Evolutionary conservation across 1,284 basidiomycete species (phyloP).

Genomic region (Pseudozyma hubeiensis): DNA sequence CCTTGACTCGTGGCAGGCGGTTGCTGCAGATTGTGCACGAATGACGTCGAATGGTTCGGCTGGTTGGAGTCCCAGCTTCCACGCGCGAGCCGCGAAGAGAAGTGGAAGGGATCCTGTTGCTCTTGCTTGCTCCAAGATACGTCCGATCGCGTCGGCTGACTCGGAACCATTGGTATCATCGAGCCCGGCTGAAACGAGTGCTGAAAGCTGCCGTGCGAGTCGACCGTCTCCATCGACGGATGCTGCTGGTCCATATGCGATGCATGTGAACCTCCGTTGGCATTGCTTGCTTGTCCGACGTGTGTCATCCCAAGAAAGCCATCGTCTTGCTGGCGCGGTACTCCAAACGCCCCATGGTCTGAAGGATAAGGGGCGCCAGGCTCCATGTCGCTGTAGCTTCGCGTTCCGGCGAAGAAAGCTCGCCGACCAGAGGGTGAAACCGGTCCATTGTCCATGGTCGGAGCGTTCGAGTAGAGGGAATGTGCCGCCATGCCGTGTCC

Average conservation of each 20-base stretch:
- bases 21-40: slow-evolving; percentile 31
- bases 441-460: slow-evolving; percentile 8
- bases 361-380: slow-evolving; percentile 6
- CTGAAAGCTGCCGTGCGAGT: slow-evolving; percentile 9
- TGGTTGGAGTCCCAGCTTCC: slow-evolving; percentile 53
- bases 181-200: slow-evolving; percentile 17
- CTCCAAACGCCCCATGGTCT: slow-evolving; percentile 7
- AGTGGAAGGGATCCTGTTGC: slow-evolving; percentile 32
- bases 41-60: slow-evolving; percentile 16
- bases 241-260: slow-evolving; percentile 15
- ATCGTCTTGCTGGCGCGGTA: slow-evolving; percentile 25
- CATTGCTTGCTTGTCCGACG: slow-evolving; percentile 5
- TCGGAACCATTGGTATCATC: slow-evolving; percentile 32
- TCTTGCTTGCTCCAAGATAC: slow-evolving; percentile 25
- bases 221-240: slow-evolving; percentile 5
- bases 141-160: slow-evolving; percentile 32
- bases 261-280: slow-evolving; percentile 7
- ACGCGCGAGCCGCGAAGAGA: slow-evolving; percentile 28
- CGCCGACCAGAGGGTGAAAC: slow-evolving; percentile 27
- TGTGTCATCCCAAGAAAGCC: slow-evolving; percentile 17
- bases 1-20: slow-evolving; percentile 47
- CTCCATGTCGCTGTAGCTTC: slow-evolving; percentile 16
- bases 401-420: slow-evolving; percentile 4
- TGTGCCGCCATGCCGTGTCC: slow-evolving; percentile 18
- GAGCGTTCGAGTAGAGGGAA: slow-evolving; percentile 19